A percentile compares a stretch with the other conserved stretches of the same genome.
These are phyloP conservation scores for Dothidotthia symphoricarpi DNA, from an alignment of 2,329 filamentous ascomycete genomes.

Conservation along the genomic window DNA sequence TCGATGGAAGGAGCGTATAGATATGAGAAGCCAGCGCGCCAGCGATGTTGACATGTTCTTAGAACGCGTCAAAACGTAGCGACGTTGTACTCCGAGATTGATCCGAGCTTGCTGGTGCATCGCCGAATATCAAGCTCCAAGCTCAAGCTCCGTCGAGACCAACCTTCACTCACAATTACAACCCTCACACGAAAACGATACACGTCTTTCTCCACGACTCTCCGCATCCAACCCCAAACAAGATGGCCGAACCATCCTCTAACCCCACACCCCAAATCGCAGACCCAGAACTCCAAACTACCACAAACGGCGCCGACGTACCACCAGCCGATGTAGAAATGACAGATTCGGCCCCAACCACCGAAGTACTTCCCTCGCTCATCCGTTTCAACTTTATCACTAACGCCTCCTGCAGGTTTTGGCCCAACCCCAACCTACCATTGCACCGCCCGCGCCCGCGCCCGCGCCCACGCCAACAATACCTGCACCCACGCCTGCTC, in stretches of 20 bases:
- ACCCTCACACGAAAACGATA: neutral
- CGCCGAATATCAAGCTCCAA: conserved; percentile 20
- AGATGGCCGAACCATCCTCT: conserved; percentile 21
- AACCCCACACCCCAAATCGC: conserved; percentile 15
- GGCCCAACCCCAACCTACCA: conserved; percentile 6
- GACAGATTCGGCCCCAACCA: conserved; percentile 18
- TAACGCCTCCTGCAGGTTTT: neutral
- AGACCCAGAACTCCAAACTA: conserved; percentile 17
- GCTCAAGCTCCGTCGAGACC: conserved; percentile 6
- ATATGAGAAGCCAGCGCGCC: too few species aligned
- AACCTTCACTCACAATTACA: neutral
- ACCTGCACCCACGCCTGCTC: conserved; percentile 13
- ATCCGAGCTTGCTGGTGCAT: conserved; percentile 10
- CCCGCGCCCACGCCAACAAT: conserved; percentile 8
- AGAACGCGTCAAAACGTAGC: too few species aligned
- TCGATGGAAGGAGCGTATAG: too few species aligned
- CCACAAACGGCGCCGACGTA: conserved; percentile 21
- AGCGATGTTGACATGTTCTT: too few species aligned
- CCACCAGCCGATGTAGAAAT: conserved; percentile 31
- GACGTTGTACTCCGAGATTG: conserved; percentile 12
- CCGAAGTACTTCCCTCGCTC: conserved; percentile 7
- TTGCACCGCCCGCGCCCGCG: conserved; percentile 3
- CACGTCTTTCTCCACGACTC: neutral
- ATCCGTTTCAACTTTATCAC: neutral
- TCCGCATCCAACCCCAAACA: neutral